Percentiles rank a stretch among this genome's conserved stretches.
These are phyloP conservation scores for Biscogniauxia marginata DNA, from an alignment of 2,329 filamentous ascomycete genomes.

Conservation along the genomic window DNA sequence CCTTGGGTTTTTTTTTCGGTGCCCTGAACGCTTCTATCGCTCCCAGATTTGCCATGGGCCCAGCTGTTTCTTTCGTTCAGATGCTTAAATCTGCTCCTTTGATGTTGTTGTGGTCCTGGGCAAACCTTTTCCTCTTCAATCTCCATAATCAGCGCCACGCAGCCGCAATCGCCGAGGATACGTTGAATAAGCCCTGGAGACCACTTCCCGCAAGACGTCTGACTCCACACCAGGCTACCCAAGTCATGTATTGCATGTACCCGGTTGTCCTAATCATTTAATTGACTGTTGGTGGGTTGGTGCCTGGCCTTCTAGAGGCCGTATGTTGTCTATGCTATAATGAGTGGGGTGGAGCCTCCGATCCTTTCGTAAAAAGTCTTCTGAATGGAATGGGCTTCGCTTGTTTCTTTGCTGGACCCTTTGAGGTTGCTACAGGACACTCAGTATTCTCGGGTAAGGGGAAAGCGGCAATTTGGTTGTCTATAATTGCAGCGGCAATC, in stretches of 20 bases:
- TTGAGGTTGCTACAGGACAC: conserved; percentile 9
- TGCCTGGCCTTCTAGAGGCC: conserved; percentile 6
- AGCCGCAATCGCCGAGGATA: conserved; percentile 10
- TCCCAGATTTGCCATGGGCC: conserved; percentile 5
- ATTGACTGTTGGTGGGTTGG: conserved; percentile 3
- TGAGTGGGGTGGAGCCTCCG: conserved; percentile 2
- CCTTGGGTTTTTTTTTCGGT: conserved; percentile 5
- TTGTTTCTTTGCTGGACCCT: conserved; percentile 11
- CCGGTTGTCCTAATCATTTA: neutral
- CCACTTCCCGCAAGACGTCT: conserved; percentile 10
- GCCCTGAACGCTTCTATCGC: conserved; percentile 8
- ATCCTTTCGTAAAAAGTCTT: conserved; percentile 11
- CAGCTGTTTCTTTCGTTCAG: neutral
- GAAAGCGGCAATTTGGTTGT: conserved; percentile 3
- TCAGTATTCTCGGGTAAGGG: conserved; percentile 5
- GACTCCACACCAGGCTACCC: conserved; percentile 6
- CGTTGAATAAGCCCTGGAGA: conserved; percentile 19
- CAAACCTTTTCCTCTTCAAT: conserved; percentile 16
- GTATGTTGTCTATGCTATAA: conserved; percentile 13
- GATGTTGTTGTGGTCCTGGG: conserved; percentile 11
- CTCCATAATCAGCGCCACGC: conserved; percentile 15
- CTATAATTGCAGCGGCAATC: conserved; percentile 3
- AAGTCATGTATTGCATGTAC: conserved; percentile 1
- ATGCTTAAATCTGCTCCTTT: conserved; percentile 3
- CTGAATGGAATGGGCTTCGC: conserved; percentile 10